Percentiles rank a stretch among this genome's conserved stretches.
phyloP scores from a whole-genome alignment of 2,329 filamentous ascomycete species.

The Dryadomyces quercivorus region DNA sequence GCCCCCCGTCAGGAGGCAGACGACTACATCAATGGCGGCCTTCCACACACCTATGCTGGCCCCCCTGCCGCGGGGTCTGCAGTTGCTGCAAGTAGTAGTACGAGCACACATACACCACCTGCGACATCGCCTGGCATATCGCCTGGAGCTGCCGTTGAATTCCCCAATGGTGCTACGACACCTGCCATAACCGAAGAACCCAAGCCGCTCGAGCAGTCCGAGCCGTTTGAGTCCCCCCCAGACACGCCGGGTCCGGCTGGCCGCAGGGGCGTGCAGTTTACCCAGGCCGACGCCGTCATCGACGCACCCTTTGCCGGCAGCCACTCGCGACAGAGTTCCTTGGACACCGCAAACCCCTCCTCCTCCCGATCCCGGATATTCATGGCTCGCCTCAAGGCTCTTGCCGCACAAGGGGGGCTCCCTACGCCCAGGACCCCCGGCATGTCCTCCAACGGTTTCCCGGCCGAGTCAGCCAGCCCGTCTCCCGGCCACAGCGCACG shows the following conservation, averaged over 20 bases:
- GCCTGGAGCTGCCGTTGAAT: background rate
- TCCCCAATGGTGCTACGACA: background rate
- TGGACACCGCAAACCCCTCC: constrained; percentile 49
- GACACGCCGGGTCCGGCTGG: constrained; percentile 15
- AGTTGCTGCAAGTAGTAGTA: background rate
- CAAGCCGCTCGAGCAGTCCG: background rate
- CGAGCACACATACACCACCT: background rate
- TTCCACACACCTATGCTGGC: constrained; percentile 16
- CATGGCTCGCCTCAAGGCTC: constrained; percentile 66
- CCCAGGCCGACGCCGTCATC: constrained; percentile 36
- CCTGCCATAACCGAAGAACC: background rate
- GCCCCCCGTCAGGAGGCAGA: constrained; percentile 13
- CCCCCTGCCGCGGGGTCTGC: background rate
- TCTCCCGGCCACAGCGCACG: constrained; percentile 10
- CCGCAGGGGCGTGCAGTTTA: constrained; percentile 66
- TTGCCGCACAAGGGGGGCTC: constrained; percentile 43
- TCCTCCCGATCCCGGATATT: constrained; percentile 48
- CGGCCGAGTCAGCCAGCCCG: background rate
- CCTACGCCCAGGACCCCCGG: constrained; percentile 32
- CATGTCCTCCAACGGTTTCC: background rate
- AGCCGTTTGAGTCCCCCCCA: constrained; percentile 1
- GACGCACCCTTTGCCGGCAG: constrained; percentile 30
- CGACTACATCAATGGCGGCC: constrained; percentile 26
- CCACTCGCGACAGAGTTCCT: constrained; percentile 43
- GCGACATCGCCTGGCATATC: background rate